Evolutionary conservation across 1,284 basidiomycete genomes (phyloP), one percentile per base, ranked within the genome.

Genomic region (Farysia itapuensis): DNA sequence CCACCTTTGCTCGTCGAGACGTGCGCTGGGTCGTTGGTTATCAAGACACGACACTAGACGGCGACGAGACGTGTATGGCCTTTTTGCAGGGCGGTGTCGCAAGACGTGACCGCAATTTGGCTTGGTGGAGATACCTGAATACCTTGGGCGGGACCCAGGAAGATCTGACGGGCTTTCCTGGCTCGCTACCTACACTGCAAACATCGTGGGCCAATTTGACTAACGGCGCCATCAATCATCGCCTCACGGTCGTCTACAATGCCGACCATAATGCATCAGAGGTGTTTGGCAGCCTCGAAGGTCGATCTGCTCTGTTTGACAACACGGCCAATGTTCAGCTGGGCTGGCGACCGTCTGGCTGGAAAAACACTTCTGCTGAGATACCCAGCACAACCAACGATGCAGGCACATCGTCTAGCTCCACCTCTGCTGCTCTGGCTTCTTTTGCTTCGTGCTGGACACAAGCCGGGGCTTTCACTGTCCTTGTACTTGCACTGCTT

Each of bases 61-160:
- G 74, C 15, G 74, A 75, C 49, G 59, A 67, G 20, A 61, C 63
- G n/a, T 74, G 74, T 43, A 72, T 72, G 70, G 74, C 72, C 20
- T 45, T 60, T 16, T 50, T 72, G 11, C 72, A 72, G 35, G 73
- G 73, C 19, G 73, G 73, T n/a, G 48, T 31, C 2, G 57, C 63
- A 12, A 52, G 74, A 5, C 52, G 72, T 13, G 68, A 74, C 48
- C 67, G 74, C 18, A 74, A 72, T 45, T 41, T 74, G 7, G 47
- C 43, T 33, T 75, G 71, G 66, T 75, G 70, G 70, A 37, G 63
- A 11, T 74, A 74, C 56, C 39, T 74, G 35, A 74, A 74, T 49
- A 60, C 46, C 23, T 57, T 75, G 16, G 70, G 65, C 3, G 38
- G 58, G 2, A 74, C 72, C 11, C 48, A 58, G 9, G 47, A 69